Evolutionary conservation across 495 filamentous ascomycete genomes (phyloP).

Genomic region (Aspergillus saccharolyticus): DNA sequence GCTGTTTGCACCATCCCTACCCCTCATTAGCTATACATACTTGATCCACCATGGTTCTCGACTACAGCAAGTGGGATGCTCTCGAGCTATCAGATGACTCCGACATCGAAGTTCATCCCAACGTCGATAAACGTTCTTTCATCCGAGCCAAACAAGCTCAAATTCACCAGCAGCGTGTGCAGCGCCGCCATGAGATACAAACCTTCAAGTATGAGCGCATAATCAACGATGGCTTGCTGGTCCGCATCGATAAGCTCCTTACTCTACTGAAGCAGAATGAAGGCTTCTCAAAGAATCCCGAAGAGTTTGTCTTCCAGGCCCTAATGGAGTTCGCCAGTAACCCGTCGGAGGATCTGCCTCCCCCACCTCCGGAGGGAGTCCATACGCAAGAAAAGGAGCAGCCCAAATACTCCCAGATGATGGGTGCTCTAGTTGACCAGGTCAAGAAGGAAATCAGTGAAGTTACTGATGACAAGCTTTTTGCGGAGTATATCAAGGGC

Average conservation of each 20-base stretch:
- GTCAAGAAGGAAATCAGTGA: constrained; percentile 86
- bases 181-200: constrained; percentile 81
- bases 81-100: constrained; percentile 97
- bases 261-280: constrained; percentile 62
- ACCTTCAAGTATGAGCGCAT: constrained; percentile 89
- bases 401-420: constrained; percentile 91
- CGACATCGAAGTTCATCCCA: constrained; percentile 97
- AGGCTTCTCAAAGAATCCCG: constrained; percentile 63
- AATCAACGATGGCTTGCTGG: constrained; percentile 85
- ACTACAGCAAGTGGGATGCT: constrained; percentile 96
- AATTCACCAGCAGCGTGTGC: constrained; percentile 82
- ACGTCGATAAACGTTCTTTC: constrained; percentile 97
- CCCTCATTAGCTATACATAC: constrained; percentile 14
- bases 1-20: constrained; percentile 18
- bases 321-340: constrained; percentile 74
- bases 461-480: constrained; percentile 56
- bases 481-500: constrained; percentile 67
- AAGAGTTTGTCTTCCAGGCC: constrained; percentile 78
- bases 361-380: constrained; percentile 68
- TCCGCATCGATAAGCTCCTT: constrained; percentile 75
- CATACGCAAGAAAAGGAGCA: constrained; percentile 68
- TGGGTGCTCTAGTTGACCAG: constrained; percentile 84
- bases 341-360: constrained; percentile 67
- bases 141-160: constrained; percentile 97
- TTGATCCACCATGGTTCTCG: constrained; percentile 61